These are phyloP conservation scores for Dovyalis caffra DNA, from an alignment of 345 rosid genomes.

Conservation along the genomic window DNA sequence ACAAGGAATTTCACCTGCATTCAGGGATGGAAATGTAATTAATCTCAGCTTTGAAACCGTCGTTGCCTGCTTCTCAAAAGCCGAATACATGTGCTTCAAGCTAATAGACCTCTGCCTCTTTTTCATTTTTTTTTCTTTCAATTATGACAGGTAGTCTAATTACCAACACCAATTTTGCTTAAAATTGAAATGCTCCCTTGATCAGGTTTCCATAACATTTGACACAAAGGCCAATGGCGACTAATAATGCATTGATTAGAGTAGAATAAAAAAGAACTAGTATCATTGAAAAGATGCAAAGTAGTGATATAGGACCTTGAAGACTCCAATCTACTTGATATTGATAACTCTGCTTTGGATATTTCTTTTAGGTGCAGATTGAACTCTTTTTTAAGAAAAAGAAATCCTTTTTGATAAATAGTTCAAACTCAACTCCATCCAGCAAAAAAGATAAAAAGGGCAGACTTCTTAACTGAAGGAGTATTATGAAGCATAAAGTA, in stretches of 20 bases:
- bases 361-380: background rate
- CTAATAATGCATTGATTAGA: background rate
- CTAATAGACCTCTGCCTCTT: too few relatives aligned
- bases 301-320: background rate
- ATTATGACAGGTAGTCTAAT: background rate
- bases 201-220: background rate
- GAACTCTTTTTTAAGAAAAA: background rate
- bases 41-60: background rate
- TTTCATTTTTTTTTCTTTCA: background rate
- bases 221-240: background rate
- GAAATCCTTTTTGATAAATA: too few relatives aligned
- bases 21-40: slow-evolving; percentile 16
- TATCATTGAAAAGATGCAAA: background rate
- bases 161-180: background rate
- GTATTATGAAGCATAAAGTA: too few relatives aligned
- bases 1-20: slow-evolving; percentile 82
- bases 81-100: background rate
- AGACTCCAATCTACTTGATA: background rate
- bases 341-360: background rate
- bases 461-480: too few relatives aligned
- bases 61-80: background rate
- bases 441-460: too few relatives aligned
- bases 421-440: too few relatives aligned
- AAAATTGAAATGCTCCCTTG: background rate
- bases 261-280: background rate